Evolutionary conservation across 1,139 yeast genomes (phyloP).

Genomic region (Geotrichum citri-aurantii): DNA sequence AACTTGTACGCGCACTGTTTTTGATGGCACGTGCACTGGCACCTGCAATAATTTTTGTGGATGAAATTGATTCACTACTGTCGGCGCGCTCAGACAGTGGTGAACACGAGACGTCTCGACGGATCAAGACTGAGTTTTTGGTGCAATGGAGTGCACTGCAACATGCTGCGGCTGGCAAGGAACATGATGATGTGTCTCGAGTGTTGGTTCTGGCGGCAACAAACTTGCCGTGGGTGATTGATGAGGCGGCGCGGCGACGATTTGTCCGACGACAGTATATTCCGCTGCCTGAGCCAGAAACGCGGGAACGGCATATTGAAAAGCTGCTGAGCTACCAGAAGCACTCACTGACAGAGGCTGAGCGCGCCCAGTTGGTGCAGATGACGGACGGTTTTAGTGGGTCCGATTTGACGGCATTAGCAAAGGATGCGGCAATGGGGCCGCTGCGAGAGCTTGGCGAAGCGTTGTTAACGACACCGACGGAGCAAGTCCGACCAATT

Average conservation of each 20-base stretch:
- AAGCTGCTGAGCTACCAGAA: conserved; percentile 72
- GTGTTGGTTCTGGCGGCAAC: conserved; percentile 95
- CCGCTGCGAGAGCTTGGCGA: conserved; percentile 91
- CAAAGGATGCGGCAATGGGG: conserved; percentile 98
- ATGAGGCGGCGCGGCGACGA: conserved; percentile 95
- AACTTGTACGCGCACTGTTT: conserved; percentile 84
- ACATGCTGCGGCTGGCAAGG: conserved; percentile 80
- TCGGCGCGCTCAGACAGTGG: conserved; percentile 77
- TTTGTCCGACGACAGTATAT: conserved; percentile 91
- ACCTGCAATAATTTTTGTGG: conserved; percentile 92
- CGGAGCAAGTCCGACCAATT: conserved; percentile 81
- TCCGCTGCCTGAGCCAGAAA: conserved; percentile 86
- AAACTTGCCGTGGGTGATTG: conserved; percentile 95
- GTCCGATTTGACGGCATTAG: conserved; percentile 88
- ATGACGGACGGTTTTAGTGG: conserved; percentile 84
- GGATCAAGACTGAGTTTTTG: conserved; percentile 89
- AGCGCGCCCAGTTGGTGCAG: conserved; percentile 53
- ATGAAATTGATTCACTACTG: conserved; percentile 88
- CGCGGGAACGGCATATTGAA: conserved; percentile 65
- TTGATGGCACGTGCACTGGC: conserved; percentile 79
- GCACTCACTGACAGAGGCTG: conserved; percentile 56
- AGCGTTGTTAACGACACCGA: conserved; percentile 72
- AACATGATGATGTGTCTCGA: conserved; percentile 54
- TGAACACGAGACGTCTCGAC: conserved; percentile 84
- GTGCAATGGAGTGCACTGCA: conserved; percentile 95